Evolutionary conservation across 345 rosid species (phyloP), one percentile per base, ranked within the genome.

Genomic region (Toxicodendron radicans): DNA sequence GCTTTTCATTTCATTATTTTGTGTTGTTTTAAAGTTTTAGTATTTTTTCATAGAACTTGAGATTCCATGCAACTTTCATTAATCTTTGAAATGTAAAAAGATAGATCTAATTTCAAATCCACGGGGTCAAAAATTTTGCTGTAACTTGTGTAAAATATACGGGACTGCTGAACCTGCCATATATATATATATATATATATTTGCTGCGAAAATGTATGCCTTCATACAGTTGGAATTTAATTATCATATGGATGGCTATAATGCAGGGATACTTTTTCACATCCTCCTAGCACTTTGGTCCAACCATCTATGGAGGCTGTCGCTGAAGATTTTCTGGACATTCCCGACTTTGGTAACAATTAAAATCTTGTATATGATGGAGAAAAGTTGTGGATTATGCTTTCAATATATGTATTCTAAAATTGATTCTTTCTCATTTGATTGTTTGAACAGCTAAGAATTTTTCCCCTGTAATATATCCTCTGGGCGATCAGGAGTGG

Each of bases 381-480:
- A 56, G 56, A 27, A 5, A 64, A 20, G 56, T 30, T 52, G 16
- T 52, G 16, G 51, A 32, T 41, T 73, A 48, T 52, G 30, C 33
- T 17, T 20, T 66, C 11, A 48, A 54, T 27, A 33, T 45, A 10
- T 66, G 33, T 54, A 49, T 24, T 58, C 68, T 58, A 45, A 57
- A 23, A 24, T 54, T 64, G 38, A 32, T 35, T 48, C 17, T 66
- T 24, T 24, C 30, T 71, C 69, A 38, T 46, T 53, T 58, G 30
- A 38, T 71, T 78, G 41, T 70, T 60, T 81, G 74, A 59, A 58
- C 91, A 95, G 99, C 88, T 75, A 82, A 79, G 79, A 78, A 91
- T 74, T 93, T 95, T 80, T 91, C 89, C 76, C 95, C 98, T 78
- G 88, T 89, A 48, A 93, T 95, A 82, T 93, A 86, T 89, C 99